These are phyloP conservation scores for Caloboletus firmus DNA, from an alignment of 1,284 basidiomycete genomes.

Conservation along the genomic window DNA sequence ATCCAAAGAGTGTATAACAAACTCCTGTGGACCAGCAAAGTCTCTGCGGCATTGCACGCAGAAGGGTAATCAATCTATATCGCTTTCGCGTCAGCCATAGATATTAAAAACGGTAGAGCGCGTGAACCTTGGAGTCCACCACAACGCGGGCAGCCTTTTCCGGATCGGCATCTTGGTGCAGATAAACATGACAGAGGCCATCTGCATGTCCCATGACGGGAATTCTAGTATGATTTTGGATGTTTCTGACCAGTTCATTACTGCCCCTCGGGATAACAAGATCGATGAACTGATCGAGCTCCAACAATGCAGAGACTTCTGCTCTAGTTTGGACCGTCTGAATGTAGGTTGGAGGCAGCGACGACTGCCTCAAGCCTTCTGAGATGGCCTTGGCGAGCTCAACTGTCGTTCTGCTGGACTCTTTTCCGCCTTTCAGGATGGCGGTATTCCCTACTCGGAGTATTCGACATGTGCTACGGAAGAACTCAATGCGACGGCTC, in stretches of 20 bases:
- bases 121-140: slow-evolving; percentile 86
- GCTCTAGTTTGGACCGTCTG: slow-evolving; percentile 93
- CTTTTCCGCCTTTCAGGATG: slow-evolving; percentile 96
- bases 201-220: slow-evolving; percentile 99
- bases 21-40: slow-evolving; percentile 79
- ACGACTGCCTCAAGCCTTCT: slow-evolving; percentile 69
- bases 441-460: slow-evolving; percentile 77
- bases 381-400: slow-evolving; percentile 82
- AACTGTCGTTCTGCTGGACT: slow-evolving; percentile 77
- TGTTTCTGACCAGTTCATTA: slow-evolving; percentile 85
- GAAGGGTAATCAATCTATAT: slow-evolving; percentile 89
- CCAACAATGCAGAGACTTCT: slow-evolving; percentile 85
- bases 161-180: slow-evolving; percentile 80
- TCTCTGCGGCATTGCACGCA: slow-evolving; percentile 95
- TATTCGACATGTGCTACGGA: slow-evolving; percentile 3
- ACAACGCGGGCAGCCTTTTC: slow-evolving; percentile 81
- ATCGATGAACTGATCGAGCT: slow-evolving; percentile 91
- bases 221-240: slow-evolving; percentile 89
- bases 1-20: slow-evolving; percentile 78
- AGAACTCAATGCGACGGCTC: slow-evolving; percentile 23
- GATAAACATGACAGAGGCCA: slow-evolving; percentile 86
- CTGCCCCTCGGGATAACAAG: slow-evolving; percentile 96
- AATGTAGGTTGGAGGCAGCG: slow-evolving; percentile 79
- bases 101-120: not conserved
- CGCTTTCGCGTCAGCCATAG: not conserved